These are phyloP conservation scores for Tolypocladium paradoxum DNA, from an alignment of 2,329 filamentous ascomycete genomes.

Conservation along the genomic window DNA sequence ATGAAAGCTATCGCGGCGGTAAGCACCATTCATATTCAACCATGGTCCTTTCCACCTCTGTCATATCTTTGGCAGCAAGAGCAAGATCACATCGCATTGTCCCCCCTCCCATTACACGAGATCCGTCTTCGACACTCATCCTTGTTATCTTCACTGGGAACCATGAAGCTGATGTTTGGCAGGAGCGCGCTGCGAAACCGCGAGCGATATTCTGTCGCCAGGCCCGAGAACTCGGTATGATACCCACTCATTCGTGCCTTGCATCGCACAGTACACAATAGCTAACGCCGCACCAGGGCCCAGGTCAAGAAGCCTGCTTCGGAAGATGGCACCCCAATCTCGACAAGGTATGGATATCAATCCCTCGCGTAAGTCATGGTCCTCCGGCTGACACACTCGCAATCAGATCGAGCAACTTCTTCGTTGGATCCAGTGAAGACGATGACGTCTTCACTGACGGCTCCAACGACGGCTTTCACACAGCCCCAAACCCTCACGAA, in stretches of 20 bases:
- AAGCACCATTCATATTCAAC: background rate
- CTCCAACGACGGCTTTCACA: background rate
- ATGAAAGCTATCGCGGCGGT: conserved; percentile 1
- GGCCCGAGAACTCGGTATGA: background rate
- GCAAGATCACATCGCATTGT: background rate
- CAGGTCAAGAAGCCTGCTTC: conserved; percentile 3
- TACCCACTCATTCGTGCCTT: background rate
- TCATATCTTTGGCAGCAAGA: background rate
- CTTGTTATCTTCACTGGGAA: background rate
- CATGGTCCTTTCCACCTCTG: background rate
- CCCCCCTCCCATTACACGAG: background rate
- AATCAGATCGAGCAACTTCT: conserved; percentile 4
- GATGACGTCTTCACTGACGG: conserved; percentile 10
- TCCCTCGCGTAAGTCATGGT: background rate
- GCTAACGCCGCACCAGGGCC: conserved; percentile 1
- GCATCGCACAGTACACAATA: background rate
- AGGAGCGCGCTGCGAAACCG: background rate
- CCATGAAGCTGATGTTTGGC: background rate
- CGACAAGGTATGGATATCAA: conserved; percentile 1
- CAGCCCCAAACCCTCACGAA: background rate
- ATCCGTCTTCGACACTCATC: background rate
- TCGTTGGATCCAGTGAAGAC: conserved; percentile 8
- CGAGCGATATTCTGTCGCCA: background rate
- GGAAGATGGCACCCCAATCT: conserved; percentile 3
- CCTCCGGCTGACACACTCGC: background rate